These are phyloP conservation scores for Fistulina hepatica DNA, from an alignment of 1,284 basidiomycete genomes.

Conservation along the genomic window DNA sequence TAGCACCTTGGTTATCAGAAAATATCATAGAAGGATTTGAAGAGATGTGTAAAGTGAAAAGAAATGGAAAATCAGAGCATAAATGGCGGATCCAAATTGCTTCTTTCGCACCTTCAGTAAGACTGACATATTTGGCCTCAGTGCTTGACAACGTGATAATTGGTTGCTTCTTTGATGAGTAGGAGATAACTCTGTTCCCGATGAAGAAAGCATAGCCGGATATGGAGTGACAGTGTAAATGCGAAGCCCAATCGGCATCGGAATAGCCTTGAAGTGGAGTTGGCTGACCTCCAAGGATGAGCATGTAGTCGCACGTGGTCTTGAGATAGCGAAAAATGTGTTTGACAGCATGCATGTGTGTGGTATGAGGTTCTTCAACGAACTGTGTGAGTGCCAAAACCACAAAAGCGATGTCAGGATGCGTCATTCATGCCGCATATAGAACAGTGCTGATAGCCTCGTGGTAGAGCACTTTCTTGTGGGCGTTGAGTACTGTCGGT, in stretches of 20 bases:
- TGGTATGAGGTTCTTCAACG: slow-evolving; percentile 3
- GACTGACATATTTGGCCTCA: slow-evolving; percentile 20
- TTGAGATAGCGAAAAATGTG: slow-evolving; percentile 1
- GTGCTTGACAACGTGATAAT: slow-evolving; percentile 19
- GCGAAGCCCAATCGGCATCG: slow-evolving; percentile 10
- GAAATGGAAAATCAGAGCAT: no score
- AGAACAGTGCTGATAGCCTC: not conserved
- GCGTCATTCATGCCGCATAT: slow-evolving; percentile 1
- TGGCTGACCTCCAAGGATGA: slow-evolving; percentile 1
- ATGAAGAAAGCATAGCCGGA: slow-evolving; percentile 15
- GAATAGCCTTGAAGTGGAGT: slow-evolving; percentile 4
- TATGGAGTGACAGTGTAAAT: slow-evolving; percentile 9
- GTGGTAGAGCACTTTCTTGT: not conserved
- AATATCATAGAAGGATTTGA: no score
- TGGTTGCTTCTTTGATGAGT: slow-evolving; percentile 24
- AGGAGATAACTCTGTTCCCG: slow-evolving; percentile 21
- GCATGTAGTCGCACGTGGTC: not conserved
- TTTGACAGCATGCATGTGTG: not conserved
- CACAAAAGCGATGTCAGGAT: slow-evolving; percentile 2
- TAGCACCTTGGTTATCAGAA: not conserved
- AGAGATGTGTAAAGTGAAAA: no score
- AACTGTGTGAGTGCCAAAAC: slow-evolving; percentile 2
- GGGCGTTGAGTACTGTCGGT: not conserved
- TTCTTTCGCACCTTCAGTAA: slow-evolving; percentile 20
- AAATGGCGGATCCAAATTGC: slow-evolving; percentile 20